Evolutionary conservation across 768 basidiomycete species (phyloP), one percentile per base, ranked within the genome.

Genomic region (Tulasnella sp.): DNA sequence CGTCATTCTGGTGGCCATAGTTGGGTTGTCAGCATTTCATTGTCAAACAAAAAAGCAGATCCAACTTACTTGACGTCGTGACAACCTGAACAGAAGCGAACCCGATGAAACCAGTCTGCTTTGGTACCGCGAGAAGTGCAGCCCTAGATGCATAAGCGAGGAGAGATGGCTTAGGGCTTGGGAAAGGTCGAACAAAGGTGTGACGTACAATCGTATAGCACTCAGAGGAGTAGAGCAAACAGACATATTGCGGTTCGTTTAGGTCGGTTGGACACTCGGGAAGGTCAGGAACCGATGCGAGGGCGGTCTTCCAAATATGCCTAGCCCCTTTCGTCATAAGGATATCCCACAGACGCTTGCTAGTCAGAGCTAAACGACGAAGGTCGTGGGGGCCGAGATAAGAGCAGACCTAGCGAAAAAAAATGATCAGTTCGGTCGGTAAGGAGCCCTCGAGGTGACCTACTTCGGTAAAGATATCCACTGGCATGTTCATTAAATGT

Each of bases 391-490:
- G 80, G 8, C 18, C 27, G 21, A 80, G 71, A 24, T 74, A 68
- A 7, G 68, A 46, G 44, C 71, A 79, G 40, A 80, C 72, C 80
- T 80, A 48, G 19, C 16, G 36, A 34, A 18, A 10, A n/a, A n/a
- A 39, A 44, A 12, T 31, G 44, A 48, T 46, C 42, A 71, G 76
- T 71, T 39, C 36, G 44, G n/a, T 52, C 1, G 24, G 24, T 24
- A 10, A 16, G 16, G 21, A 19, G 5, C 27, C 19, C 42, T 14
- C 36, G 39, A 34, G 24, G 19, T 36, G 39, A 27, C 36, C 36
- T 62, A 81, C 80, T 31, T 80, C 80, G 3, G 74, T 52, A 44
- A 81, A 81, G 52, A 81, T 80, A 58, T 81, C 80, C 7, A 81
- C 42, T 10, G 80, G 80, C 80, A 81, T 76, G n/a, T 80, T 75